phyloP scores from a whole-genome alignment of 805 yeast species.

The Candida ortonii region DNA sequence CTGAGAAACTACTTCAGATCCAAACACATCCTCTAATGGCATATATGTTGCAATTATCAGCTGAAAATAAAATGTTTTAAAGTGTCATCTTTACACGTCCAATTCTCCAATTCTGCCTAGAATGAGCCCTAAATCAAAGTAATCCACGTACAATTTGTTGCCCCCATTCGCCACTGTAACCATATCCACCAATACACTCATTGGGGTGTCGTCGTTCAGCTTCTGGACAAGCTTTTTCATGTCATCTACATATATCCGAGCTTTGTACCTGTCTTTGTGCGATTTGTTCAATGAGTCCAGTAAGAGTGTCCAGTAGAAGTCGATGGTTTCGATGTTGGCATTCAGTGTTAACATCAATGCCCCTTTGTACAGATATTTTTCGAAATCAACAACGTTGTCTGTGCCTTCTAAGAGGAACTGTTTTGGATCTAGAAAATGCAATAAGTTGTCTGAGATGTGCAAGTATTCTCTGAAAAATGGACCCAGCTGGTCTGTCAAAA shows the following conservation, averaged over 20 bases:
- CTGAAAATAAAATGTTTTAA: conserved; percentile 5
- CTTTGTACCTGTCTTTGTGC: conserved; percentile 11
- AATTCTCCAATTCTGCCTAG: conserved; percentile 48
- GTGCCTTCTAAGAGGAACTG: conserved; percentile 40
- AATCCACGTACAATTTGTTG: conserved; percentile 34
- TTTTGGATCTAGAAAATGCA: conserved; percentile 25
- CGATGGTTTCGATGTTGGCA: conserved; percentile 33
- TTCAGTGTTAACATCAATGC: conserved; percentile 39
- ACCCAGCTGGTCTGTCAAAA: conserved; percentile 31
- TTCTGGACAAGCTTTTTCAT: conserved; percentile 28
- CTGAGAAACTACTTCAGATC: conserved; percentile 89
- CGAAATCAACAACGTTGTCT: conserved; percentile 43
- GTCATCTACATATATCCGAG: conserved; percentile 37
- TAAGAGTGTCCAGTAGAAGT: conserved; percentile 41
- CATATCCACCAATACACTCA: conserved; percentile 42
- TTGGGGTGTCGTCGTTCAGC: conserved; percentile 33
- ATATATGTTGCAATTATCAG: conserved; percentile 1
- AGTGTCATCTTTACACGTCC: conserved; percentile 8
- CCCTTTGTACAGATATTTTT: conserved; percentile 39
- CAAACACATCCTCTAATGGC: conserved; percentile 63
- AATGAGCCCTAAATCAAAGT: conserved; percentile 46
- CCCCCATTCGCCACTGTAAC: conserved; percentile 41
- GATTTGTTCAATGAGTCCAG: conserved; percentile 23
- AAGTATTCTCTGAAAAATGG: conserved; percentile 31
- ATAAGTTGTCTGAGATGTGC: conserved; percentile 29